These are phyloP conservation scores for Ustilago vetiveriae DNA, from an alignment of 1,284 basidiomycete genomes.

Conservation along the genomic window DNA sequence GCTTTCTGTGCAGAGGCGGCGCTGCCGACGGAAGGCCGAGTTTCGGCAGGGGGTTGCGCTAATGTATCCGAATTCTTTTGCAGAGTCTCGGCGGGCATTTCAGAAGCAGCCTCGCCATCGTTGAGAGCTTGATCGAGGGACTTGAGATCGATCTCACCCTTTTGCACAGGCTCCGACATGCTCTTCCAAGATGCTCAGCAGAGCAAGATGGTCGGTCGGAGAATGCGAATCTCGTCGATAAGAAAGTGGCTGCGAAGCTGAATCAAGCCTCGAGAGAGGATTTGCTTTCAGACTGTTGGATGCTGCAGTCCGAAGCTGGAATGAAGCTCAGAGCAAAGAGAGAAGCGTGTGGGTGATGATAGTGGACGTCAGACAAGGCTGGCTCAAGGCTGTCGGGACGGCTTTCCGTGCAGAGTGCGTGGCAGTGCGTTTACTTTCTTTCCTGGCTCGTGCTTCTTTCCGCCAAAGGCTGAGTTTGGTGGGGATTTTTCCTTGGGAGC, in stretches of 20 bases:
- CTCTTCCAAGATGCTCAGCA: too few species aligned
- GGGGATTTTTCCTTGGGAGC: neutral
- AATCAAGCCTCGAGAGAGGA: neutral
- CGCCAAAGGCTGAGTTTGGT: conserved; percentile 1
- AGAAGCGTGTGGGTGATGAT: neutral
- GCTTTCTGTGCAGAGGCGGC: conserved; percentile 16
- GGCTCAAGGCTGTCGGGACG: too few species aligned
- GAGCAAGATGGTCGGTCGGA: neutral
- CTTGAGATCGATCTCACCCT: conserved; percentile 43
- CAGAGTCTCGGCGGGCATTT: conserved; percentile 24
- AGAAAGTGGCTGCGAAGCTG: neutral
- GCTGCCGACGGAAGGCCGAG: conserved; percentile 14
- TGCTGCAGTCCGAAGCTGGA: neutral
- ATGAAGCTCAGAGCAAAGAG: neutral
- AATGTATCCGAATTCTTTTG: conserved; percentile 33
- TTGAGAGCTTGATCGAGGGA: conserved; percentile 39
- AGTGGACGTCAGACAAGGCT: too few species aligned
- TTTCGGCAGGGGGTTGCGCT: conserved; percentile 28
- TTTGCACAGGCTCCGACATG: conserved; percentile 47
- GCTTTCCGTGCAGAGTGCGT: too few species aligned
- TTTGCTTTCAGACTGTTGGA: neutral
- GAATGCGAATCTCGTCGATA: neutral
- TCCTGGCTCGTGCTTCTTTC: conserved; percentile 21
- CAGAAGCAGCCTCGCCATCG: conserved; percentile 32
- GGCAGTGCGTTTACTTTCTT: conserved; percentile 7